Evolutionary conservation across 1,139 yeast species (phyloP).

Genomic region (Debaryomyces psychrophilus): DNA sequence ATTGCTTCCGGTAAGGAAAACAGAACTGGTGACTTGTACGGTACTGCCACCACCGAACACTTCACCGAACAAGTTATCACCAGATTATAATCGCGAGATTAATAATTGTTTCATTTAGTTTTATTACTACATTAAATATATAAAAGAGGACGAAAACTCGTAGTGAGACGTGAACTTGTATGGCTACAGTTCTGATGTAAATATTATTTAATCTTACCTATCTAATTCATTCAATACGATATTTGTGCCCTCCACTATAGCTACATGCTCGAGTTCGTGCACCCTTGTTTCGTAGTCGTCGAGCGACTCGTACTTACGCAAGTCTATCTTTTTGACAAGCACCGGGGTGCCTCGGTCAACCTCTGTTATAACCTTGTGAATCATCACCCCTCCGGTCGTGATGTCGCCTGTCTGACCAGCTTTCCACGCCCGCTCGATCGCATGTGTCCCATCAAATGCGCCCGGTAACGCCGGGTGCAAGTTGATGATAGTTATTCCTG

Average conservation of each 20-base stretch:
- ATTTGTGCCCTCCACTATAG: slow-evolving; percentile 88
- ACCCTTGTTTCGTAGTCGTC: slow-evolving; percentile 82
- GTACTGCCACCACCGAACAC: slow-evolving; percentile 83
- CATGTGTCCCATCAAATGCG: slow-evolving; percentile 95
- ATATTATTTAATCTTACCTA: slow-evolving; percentile 1
- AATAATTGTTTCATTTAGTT: slow-evolving; percentile 3
- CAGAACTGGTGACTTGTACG: slow-evolving; percentile 96
- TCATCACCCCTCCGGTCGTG: slow-evolving; percentile 91
- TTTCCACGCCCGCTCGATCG: slow-evolving; percentile 94
- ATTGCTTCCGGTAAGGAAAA: slow-evolving; percentile 91
- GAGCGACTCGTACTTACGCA: slow-evolving; percentile 70
- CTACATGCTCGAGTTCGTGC: slow-evolving; percentile 83
- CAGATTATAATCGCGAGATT: slow-evolving; percentile 37
- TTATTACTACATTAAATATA: slow-evolving; percentile 9
- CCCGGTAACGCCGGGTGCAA: slow-evolving; percentile 97
- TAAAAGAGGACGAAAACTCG: slow-evolving; percentile 1
- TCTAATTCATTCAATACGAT: slow-evolving; percentile 52
- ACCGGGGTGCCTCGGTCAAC: slow-evolving; percentile 94
- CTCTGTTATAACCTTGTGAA: slow-evolving; percentile 90
- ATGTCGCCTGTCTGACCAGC: slow-evolving; percentile 86
- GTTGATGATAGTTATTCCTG: slow-evolving; percentile 77
- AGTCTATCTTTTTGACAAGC: slow-evolving; percentile 73
- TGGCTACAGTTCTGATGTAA: not conserved
- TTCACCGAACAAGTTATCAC: slow-evolving; percentile 73
- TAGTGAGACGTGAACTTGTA: not conserved